Base-by-base conservation (phyloP, 345 rosid species). In the Sisymbrium altissimum region DNA sequence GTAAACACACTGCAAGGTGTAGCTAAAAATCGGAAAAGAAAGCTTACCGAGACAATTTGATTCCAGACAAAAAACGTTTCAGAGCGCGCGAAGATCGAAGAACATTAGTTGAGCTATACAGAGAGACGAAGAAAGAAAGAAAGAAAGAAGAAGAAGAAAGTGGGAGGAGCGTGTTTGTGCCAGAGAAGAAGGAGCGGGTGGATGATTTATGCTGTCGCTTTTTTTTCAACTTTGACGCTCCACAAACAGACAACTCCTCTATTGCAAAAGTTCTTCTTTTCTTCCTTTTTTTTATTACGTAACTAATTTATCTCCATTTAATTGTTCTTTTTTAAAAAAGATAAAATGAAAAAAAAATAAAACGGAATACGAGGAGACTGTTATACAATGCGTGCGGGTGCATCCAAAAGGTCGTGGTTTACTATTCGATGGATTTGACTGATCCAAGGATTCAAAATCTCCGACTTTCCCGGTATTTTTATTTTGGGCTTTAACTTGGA, bases 161-260 rank as follows among this genome's bases (percentile, higher is more conserved):
- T 71, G 81, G 81, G 64, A 77, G 80, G 80, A 77, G 80, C 77
- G 80, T 77, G 66, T 65, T 29, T 23, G 71, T 64, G 81, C 44
- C 71, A 71, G 68, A 70, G 82, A 68, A 64, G 82, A 74, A 58
- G 82, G 67, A 73, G 70, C 70, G 53, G 64, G 66, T 65, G 58
- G 25, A 68, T 68, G 71, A 79, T 62, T 65, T 55, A 17, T 32
- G 68, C 23, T 75, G 66, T 70, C 76, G 21, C 72, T 58, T 77
- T 68, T 56, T 66, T 69, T 79, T 70, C 64, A 79, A 69, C 77
- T 77, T 77, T 64, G 77, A 70, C 76, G 82, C 82, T 79, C 82
- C 75, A 67, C 68, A 65, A 64, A 65, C 45, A 70, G 18, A 70
- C 71, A 55, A 76, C 64, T 15, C 27, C 44, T 74, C 45, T 2